A percentile compares a stretch with the other conserved stretches of the same genome.
phyloP scores from a whole-genome alignment of 345 rosid species.

The Pelargonium nanum region DNA sequence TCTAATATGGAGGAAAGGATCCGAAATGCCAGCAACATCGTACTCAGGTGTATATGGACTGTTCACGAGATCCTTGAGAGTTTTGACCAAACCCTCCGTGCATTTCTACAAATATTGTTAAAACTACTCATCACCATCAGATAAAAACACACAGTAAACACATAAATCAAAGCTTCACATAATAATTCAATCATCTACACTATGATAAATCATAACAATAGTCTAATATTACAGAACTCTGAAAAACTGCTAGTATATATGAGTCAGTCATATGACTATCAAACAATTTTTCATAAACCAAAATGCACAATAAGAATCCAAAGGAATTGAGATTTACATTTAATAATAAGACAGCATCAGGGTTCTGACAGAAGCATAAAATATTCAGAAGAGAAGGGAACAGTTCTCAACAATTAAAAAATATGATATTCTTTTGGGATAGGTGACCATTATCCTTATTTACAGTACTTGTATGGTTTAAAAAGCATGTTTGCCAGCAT shows the following conservation, averaged over 20 bases:
- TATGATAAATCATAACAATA: not conserved
- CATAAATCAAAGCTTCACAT: not conserved
- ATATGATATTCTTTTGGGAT: too few species aligned
- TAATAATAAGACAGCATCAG: not conserved
- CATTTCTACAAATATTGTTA: conserved; percentile 51
- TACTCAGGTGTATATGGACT: conserved; percentile 97
- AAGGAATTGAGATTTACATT: not conserved
- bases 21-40: conserved; percentile 94
- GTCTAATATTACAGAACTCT: not conserved
- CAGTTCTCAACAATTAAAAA: too few species aligned
- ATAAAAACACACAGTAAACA: not conserved
- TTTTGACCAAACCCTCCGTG: conserved; percentile 78
- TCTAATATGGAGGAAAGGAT: conserved; percentile 96
- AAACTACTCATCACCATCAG: conserved; percentile 10
- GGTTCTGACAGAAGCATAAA: not conserved
- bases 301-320: not conserved
- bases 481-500: too few species aligned
- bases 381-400: not conserved
- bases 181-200: not conserved
- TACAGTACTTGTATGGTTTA: too few species aligned
- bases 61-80: conserved; percentile 74
- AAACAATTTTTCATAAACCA: not conserved
- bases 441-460: too few species aligned
- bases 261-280: not conserved
- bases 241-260: too few species aligned